Evolutionary conservation across 83 land plant genomes (phyloP).

Genomic region (Thuja plicata): DNA sequence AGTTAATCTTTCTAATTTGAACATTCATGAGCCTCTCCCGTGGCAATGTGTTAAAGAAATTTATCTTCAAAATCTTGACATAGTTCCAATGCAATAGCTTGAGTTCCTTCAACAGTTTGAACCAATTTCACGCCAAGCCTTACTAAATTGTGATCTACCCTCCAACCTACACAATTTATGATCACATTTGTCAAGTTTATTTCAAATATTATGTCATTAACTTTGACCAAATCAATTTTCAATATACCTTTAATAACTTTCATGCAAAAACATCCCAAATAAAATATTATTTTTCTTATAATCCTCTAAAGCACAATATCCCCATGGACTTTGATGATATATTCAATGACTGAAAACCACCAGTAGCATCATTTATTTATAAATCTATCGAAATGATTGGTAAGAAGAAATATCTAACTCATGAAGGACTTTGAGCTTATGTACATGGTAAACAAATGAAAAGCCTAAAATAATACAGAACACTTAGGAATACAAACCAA

Average conservation of each 20-base stretch:
- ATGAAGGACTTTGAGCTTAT: neutral
- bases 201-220: neutral
- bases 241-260: neutral
- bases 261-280: neutral
- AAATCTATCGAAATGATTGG: neutral
- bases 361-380: neutral
- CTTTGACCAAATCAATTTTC: neutral
- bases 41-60: slow-evolving; percentile 79
- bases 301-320: neutral
- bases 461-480: neutral
- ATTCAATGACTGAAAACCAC: neutral
- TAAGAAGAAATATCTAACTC: neutral
- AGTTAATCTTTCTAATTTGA: too few relatives aligned
- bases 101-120: slow-evolving; percentile 83
- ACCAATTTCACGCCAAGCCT: slow-evolving; percentile 93
- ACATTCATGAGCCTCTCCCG: slow-evolving; percentile 76
- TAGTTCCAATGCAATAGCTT: slow-evolving; percentile 94
- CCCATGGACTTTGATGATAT: neutral
- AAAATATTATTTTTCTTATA: neutral
- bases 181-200: neutral
- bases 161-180: slow-evolving; percentile 60
- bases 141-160: slow-evolving; percentile 76
- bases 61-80: slow-evolving; percentile 99
- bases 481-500: neutral
- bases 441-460: neutral